Evolutionary conservation across 2,329 filamentous ascomycete genomes (phyloP).

Genomic region (Aspergillus sp.): DNA sequence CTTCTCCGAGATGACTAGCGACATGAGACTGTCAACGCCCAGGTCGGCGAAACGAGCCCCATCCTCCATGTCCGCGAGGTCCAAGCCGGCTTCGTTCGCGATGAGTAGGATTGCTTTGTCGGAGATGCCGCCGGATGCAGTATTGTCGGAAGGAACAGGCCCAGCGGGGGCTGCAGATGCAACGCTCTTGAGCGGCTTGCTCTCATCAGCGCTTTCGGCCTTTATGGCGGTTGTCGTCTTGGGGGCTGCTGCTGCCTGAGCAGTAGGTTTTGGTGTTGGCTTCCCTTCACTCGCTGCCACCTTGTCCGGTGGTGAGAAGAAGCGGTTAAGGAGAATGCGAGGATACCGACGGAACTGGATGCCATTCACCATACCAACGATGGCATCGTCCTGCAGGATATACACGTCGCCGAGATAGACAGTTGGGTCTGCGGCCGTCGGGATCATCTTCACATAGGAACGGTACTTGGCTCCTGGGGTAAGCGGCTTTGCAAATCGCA

Average conservation of each 20-base stretch:
- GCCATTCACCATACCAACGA: constrained; percentile 35
- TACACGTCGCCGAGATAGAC: constrained; percentile 43
- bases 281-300: background rate
- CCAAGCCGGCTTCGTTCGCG: constrained; percentile 27
- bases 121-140: background rate
- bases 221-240: too few species aligned
- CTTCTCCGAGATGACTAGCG: background rate
- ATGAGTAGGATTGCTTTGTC: constrained; percentile 18
- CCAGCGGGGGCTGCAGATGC: background rate
- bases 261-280: too few species aligned
- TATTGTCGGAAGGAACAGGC: background rate
- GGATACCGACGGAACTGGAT: constrained; percentile 37
- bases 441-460: constrained; percentile 34
- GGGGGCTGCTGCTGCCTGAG: too few species aligned
- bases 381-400: constrained; percentile 32
- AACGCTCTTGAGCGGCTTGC: too few species aligned
- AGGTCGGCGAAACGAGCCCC: constrained; percentile 13
- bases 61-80: constrained; percentile 22
- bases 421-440: constrained; percentile 27
- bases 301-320: constrained; percentile 16
- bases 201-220: too few species aligned
- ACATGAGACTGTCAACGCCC: background rate
- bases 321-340: constrained; percentile 20
- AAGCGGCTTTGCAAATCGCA: constrained; percentile 27
- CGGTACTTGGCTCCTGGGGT: constrained; percentile 27